These are phyloP conservation scores for Trichophyton mentagrophytes DNA, from an alignment of 2,329 filamentous ascomycete species.

Conservation along the genomic window DNA sequence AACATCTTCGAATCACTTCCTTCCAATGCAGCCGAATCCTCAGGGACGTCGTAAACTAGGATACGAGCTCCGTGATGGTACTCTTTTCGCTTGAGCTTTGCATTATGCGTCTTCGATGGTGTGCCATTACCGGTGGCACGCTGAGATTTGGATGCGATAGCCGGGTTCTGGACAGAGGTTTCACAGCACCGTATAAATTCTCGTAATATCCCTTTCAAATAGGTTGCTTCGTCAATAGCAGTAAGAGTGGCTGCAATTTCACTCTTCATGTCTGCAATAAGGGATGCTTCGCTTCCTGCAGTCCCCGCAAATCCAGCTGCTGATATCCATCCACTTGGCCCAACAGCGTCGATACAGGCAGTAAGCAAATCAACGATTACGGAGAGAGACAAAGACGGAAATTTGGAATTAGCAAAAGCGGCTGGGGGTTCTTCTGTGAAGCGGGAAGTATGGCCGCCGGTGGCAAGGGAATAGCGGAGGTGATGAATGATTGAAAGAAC, in stretches of 20 bases:
- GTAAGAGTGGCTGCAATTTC: conserved; percentile 37
- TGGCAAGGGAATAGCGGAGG: conserved; percentile 32
- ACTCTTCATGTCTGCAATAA: conserved; percentile 36
- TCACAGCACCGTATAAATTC: conserved; percentile 34
- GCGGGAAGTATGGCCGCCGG: conserved; percentile 31
- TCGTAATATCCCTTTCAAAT: conserved; percentile 35
- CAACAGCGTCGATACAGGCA: conserved; percentile 36
- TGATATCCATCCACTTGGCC: conserved; percentile 36
- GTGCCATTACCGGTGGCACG: conserved; percentile 4
- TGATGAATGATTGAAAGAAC: conserved; percentile 31
- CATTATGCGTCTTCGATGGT: conserved; percentile 7
- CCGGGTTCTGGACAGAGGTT: conserved; percentile 8
- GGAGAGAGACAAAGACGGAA: conserved; percentile 26
- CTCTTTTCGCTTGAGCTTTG: conserved; percentile 25
- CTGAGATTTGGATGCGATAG: neutral
- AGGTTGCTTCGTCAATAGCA: conserved; percentile 36
- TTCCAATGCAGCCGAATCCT: neutral
- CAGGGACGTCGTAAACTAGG: conserved; percentile 14
- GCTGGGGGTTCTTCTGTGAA: conserved; percentile 30
- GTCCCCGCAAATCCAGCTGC: conserved; percentile 24
- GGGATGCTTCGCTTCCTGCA: conserved; percentile 29
- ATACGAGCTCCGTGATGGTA: conserved; percentile 27
- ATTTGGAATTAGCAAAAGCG: conserved; percentile 25
- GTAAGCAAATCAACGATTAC: conserved; percentile 32
- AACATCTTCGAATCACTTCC: conserved; percentile 36